A percentile compares a stretch with the other conserved stretches of the same genome.
Evolutionary conservation across 2,329 filamentous ascomycete genomes (phyloP).

Genomic region (Pseudonectria foliicola): DNA sequence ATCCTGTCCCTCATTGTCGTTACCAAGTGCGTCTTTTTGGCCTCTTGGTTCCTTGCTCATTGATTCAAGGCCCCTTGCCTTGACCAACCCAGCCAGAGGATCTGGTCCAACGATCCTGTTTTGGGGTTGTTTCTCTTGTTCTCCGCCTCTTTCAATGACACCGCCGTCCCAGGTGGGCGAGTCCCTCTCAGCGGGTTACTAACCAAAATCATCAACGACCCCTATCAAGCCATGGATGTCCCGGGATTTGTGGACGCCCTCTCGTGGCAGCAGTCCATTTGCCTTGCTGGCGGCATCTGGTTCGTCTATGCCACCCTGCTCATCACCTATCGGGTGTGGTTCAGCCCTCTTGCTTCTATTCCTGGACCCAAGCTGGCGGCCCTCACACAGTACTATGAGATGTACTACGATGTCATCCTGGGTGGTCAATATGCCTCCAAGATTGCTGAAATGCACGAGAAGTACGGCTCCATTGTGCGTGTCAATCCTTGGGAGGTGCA

Average conservation of each 20-base stretch:
- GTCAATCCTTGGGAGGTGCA: conserved; percentile 35
- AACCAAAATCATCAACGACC: conserved; percentile 3
- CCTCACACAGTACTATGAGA: conserved; percentile 33
- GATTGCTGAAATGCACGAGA: conserved; percentile 33
- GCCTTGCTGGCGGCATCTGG: conserved; percentile 19
- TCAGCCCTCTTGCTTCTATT: conserved; percentile 32
- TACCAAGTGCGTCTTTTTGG: no score
- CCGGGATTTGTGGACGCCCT: conserved; percentile 15
- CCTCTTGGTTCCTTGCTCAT: no score
- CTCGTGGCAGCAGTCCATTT: conserved; percentile 19
- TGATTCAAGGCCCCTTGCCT: no score
- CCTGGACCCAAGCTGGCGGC: conserved; percentile 34
- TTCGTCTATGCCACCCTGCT: conserved; percentile 23
- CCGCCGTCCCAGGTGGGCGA: conserved; percentile 19
- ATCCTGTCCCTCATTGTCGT: no score
- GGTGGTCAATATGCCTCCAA: conserved; percentile 36
- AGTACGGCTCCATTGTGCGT: conserved; percentile 35
- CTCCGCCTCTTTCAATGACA: conserved; percentile 19
- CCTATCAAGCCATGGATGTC: conserved; percentile 17
- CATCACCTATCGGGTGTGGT: conserved; percentile 26
- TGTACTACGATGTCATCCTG: conserved; percentile 36
- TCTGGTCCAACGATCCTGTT: no score
- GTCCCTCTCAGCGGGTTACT: conserved; percentile 18
- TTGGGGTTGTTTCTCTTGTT: conserved; percentile 5
- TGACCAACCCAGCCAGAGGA: no score